Percentiles rank a stretch among this genome's conserved stretches.
Evolutionary conservation across 345 rosid genomes (phyloP).

Genomic region (Combretum micranthum): DNA sequence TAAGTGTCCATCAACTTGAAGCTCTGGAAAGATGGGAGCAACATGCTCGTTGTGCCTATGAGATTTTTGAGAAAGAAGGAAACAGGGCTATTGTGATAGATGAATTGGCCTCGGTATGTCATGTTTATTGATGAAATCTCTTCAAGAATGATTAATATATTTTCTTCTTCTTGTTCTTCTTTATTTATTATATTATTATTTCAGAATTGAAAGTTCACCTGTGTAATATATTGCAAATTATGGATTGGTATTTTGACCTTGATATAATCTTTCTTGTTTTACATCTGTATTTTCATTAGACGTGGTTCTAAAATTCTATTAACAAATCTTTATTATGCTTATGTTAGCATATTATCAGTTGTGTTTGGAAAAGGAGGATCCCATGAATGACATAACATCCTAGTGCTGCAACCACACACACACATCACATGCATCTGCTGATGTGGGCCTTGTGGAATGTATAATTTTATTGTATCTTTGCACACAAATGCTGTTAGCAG

Average conservation of each 20-base stretch:
- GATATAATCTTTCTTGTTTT: not conserved
- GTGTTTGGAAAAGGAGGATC: not conserved
- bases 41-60: conserved; percentile 85
- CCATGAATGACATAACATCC: not conserved
- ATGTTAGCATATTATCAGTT: not conserved
- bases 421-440: no score
- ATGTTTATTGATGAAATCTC: not conserved
- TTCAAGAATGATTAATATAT: not conserved
- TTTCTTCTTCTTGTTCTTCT: no score
- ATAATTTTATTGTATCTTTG: no score
- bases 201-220: no score
- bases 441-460: no score
- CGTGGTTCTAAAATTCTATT: not conserved
- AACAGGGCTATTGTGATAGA: conserved; percentile 84
- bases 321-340: not conserved
- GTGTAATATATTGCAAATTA: no score
- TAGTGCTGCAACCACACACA: no score
- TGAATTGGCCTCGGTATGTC: conserved; percentile 85
- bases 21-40: conserved; percentile 95
- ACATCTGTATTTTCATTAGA: not conserved
- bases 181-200: no score
- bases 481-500: no score
- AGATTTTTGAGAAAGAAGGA: conserved; percentile 89
- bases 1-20: conserved; percentile 91
- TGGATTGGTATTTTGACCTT: no score